Percentiles rank a stretch among this genome's conserved stretches.
phyloP scores from a whole-genome alignment of 306 rosid genomes.

The Lathyrus sativus region DNA sequence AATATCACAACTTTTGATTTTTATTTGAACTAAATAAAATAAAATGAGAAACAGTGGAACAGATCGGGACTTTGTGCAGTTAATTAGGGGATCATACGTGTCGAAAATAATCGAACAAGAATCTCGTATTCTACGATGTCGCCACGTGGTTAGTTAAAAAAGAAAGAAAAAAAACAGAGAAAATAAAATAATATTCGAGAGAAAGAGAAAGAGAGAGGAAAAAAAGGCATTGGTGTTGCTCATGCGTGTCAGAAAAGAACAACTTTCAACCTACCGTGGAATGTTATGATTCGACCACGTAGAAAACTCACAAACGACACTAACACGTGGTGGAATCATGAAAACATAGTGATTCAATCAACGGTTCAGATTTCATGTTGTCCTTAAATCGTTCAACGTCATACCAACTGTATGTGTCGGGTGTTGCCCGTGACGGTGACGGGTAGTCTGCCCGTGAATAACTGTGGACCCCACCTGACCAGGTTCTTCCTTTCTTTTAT shows the following conservation, averaged over 20 bases:
- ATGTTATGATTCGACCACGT: slow-evolving; percentile 46
- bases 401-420: slow-evolving; percentile 72
- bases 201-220: slow-evolving; percentile 8
- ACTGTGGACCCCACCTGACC: slow-evolving; percentile 63
- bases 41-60: neutral
- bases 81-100: neutral
- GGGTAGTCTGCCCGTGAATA: slow-evolving; percentile 70
- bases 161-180: neutral
- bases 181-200: neutral
- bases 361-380: slow-evolving; percentile 39
- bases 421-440: slow-evolving; percentile 78
- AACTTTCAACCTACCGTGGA: slow-evolving; percentile 45
- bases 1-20: too few species aligned
- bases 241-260: slow-evolving; percentile 71
- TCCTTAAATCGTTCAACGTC: slow-evolving; percentile 61
- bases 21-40: too few species aligned
- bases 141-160: neutral
- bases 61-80: neutral
- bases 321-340: slow-evolving; percentile 45
- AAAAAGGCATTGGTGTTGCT: slow-evolving; percentile 34
- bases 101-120: neutral
- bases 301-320: neutral
- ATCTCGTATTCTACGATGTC: slow-evolving; percentile 4
- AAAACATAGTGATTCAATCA: neutral
- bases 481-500: neutral